Evolutionary conservation across 805 yeast species (phyloP), one percentile per base, ranked within the genome.

Genomic region (Starmerella stellata): DNA sequence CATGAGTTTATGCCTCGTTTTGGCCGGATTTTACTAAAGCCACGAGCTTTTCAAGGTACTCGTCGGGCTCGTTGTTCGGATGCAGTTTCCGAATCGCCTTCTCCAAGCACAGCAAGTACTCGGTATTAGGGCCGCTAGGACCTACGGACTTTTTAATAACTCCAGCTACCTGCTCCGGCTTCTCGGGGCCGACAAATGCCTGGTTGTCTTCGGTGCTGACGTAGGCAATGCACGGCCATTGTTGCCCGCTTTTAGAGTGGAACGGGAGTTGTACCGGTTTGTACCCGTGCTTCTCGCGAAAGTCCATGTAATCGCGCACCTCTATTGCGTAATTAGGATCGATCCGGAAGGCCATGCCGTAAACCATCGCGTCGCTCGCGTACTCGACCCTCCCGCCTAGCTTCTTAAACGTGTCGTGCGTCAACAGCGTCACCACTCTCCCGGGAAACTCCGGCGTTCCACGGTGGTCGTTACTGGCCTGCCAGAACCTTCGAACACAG

Each of bases 391-490:
- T 61, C 43, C 70, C 62, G 2, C 49, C 38, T 20, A 68, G 53
- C 15, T 78, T 63, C 41, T 72, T 73, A 65, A 65, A 61, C 47
- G 49, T 52, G 5, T 67, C 66, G 34, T 69, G 61, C 8, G 83
- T 69, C 1, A 85, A 63, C 34, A 85, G 60, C 0, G 95, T 85
- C 8, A 71, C 94, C 1, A 85, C 95, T 25, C 95, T 59, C 1
- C 96, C 96, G 1, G 93, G 93, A n/a, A 59, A 54, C 40, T 71
- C 79, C 0, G 81, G 82, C 0, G 92, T 78, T 1, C 95, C 95
- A 38, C 95, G 60, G 56, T 87, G 94, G 55, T 85, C 95, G 19
- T 75, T 72, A 9, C 90, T 76, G 27, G 80, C 69, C 56, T 85
- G 95, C 95, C 95, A 85, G 53, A 85, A 85, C 34, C 94, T 60